Base-by-base conservation (phyloP, 2,329 filamentous ascomycete genomes). In the Ophiocordyceps camponoti-saundersi region DNA sequence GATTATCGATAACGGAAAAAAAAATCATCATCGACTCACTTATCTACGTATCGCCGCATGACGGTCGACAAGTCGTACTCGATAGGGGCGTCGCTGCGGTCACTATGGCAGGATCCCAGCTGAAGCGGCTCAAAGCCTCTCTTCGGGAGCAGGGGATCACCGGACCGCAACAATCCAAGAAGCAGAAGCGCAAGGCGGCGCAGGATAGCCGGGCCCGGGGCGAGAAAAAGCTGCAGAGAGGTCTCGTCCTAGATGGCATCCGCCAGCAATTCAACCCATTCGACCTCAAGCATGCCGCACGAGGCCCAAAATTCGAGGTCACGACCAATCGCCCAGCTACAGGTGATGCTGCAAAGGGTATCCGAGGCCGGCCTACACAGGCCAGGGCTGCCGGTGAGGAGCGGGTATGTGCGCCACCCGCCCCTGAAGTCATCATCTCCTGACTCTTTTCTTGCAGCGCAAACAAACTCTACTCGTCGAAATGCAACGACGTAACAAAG, bases 211-310 rank as follows among this genome's bases (percentile, higher is more conserved):
- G 76, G 48, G 74, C 72, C 51, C 77, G 75, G 51, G 68, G 66
- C 55, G 81, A 90, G 57, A 85, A 87, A 64, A 80, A 85, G 50
- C 73, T 86, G 23, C 79, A 87, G 61, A 79, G 83, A 59, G 77
- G 82, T 58, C 81, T 79, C 48, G 85, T 88, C 16, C 72, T 98
- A 51, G 80, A 85, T 55, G 79, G 77, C 48, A 95, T 98, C 61
- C 83, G 92, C 59, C 89, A 96, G 58, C 83, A 89, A 55, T 96
- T 96, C 75, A 98, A 98, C 62, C 92, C 92, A 0, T 98, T 98
- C 65, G 92, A 98, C 60, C 77, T 95, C 61, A 93, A 93, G 65
- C 79, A 84, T 49, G 79, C 80, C 49, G 79, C 80, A 1, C 75
- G 82, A 49, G 84, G 81, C 0, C 80, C 80, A 48, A 96, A 96